phyloP scores from a whole-genome alignment of 1,284 basidiomycete genomes.

The Lentinus polychrous region DNA sequence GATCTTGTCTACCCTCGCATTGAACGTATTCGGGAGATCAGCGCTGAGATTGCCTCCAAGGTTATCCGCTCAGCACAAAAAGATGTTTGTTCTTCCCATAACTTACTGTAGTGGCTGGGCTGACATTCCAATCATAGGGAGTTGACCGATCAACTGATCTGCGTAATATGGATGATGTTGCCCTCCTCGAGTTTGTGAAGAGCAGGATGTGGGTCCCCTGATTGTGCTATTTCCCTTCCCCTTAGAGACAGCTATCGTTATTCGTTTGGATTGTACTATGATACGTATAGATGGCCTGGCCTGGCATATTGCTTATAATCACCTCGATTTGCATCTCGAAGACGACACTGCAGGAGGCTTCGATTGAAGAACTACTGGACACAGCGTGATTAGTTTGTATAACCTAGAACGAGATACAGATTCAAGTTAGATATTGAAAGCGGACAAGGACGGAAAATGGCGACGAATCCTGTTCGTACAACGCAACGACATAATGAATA shows the following conservation, averaged over 20 bases:
- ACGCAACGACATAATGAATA: too few species aligned
- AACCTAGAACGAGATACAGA: neutral
- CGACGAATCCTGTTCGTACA: too few species aligned
- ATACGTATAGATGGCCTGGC: too few species aligned
- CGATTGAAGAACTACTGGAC: neutral
- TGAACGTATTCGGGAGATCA: constrained; percentile 81
- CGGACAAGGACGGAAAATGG: too few species aligned
- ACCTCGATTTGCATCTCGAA: too few species aligned
- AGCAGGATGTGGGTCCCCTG: constrained; percentile 70
- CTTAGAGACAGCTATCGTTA: neutral
- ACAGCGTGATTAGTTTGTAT: neutral
- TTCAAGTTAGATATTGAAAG: neutral
- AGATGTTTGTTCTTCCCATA: constrained; percentile 38
- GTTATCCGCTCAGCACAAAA: constrained; percentile 78
- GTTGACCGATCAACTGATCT: constrained; percentile 55
- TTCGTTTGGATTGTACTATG: too few species aligned
- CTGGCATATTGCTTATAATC: too few species aligned
- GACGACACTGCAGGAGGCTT: neutral
- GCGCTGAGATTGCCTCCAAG: constrained; percentile 60
- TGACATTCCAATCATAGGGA: constrained; percentile 29
- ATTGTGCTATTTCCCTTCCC: constrained; percentile 2
- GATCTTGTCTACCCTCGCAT: constrained; percentile 74
- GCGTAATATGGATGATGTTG: constrained; percentile 46
- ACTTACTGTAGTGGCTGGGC: constrained; percentile 1
- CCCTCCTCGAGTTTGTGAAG: constrained; percentile 48